Conservation (phyloP, 345 rosid genomes). For the Salix udensis region DNA sequence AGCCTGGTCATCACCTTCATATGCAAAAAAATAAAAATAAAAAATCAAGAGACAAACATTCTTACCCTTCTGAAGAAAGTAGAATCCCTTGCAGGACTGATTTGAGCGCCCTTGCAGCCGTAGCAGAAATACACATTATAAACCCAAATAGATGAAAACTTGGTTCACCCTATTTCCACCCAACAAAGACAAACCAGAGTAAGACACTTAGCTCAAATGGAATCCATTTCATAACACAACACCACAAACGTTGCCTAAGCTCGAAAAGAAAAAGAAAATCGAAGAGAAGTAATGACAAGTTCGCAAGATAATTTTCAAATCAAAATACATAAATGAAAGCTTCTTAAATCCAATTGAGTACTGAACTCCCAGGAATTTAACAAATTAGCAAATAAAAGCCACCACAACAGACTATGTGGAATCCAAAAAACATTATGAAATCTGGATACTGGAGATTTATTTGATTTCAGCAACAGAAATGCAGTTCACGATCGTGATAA, state of each 20-base stretch:
- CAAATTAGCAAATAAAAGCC: not conserved
- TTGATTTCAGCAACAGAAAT: not conserved
- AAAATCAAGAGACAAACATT: not conserved
- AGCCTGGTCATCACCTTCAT: not conserved
- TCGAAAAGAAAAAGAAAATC: not conserved
- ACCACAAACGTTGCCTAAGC: not conserved
- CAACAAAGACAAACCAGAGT: conserved; percentile 7
- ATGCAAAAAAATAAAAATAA: not conserved
- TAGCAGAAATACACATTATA: conserved; percentile 83
- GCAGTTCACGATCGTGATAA: not conserved
- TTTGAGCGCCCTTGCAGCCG: conserved; percentile 97
- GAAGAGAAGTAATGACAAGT: not conserved
- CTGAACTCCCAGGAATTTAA: not conserved
- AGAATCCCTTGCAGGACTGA: conserved; percentile 95
- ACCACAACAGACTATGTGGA: not conserved
- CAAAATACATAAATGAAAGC: not conserved
- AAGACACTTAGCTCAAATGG: not conserved
- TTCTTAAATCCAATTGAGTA: not conserved
- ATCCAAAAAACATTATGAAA: not conserved
- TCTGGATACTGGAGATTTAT: not conserved
- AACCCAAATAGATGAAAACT: conserved; percentile 98
- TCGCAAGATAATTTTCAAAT: not conserved
- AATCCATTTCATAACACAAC: not conserved
- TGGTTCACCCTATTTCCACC: conserved; percentile 71
- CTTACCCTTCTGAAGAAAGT: conserved; percentile 98